A percentile compares a stretch with the other conserved stretches of the same genome.
These are phyloP conservation scores for Didymella segeticola DNA, from an alignment of 2,329 filamentous ascomycete species.

Conservation along the genomic window DNA sequence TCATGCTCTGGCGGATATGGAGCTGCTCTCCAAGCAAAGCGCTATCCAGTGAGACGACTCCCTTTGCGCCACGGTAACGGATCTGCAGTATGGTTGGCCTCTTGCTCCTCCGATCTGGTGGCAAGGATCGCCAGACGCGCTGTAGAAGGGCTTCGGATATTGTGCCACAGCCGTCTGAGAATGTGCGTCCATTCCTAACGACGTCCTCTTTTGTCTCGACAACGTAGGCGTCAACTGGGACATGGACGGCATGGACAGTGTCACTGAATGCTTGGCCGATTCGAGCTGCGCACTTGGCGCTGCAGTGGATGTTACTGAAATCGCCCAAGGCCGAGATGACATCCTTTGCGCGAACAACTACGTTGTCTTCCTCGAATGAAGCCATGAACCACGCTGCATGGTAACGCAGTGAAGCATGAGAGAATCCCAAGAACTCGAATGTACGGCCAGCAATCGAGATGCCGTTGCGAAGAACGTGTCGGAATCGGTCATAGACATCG, in stretches of 20 bases:
- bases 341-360: conserved; percentile 63
- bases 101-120: conserved; percentile 45
- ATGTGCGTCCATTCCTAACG: conserved; percentile 63
- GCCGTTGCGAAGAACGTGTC: conserved; percentile 62
- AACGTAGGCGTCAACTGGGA: conserved; percentile 56
- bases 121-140: conserved; percentile 66
- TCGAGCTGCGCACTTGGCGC: conserved; percentile 65
- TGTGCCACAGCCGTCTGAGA: conserved; percentile 82
- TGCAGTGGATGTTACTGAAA: conserved; percentile 58
- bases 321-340: conserved; percentile 51
- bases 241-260: conserved; percentile 70
- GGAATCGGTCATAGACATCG: conserved; percentile 59
- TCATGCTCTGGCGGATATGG: conserved; percentile 75
- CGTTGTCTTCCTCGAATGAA: conserved; percentile 29
- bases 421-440: conserved; percentile 44
- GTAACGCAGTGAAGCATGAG: conserved; percentile 39
- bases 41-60: conserved; percentile 64
- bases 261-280: conserved; percentile 79
- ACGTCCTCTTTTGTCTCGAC: conserved; percentile 59
- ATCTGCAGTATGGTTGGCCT: conserved; percentile 67
- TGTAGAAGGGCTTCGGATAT: conserved; percentile 68
- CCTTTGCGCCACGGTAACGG: conserved; percentile 76
- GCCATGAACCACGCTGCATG: conserved; percentile 46
- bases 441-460: conserved; percentile 53
- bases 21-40: conserved; percentile 64